A percentile compares a stretch with the other conserved stretches of the same genome.
Evolutionary conservation across 2,329 filamentous ascomycete genomes (phyloP).

Genomic region (Paraphaeosphaeria minitans): DNA sequence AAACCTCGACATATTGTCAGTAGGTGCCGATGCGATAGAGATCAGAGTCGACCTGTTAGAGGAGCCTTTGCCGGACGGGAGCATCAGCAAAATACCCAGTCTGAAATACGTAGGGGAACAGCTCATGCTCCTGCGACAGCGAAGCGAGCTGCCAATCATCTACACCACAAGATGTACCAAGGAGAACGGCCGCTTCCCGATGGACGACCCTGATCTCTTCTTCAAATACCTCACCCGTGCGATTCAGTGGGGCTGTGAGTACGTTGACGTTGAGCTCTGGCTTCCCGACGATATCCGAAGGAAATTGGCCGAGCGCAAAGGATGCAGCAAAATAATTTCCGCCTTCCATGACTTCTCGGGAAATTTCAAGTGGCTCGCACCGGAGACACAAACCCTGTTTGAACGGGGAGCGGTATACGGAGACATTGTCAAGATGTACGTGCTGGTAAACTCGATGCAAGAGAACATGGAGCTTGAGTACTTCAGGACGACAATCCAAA

Average conservation of each 20-base stretch:
- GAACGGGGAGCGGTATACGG: constrained; percentile 73
- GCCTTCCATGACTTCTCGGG: constrained; percentile 90
- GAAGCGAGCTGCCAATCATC: constrained; percentile 87
- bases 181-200: constrained; percentile 84
- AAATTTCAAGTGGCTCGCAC: constrained; percentile 80
- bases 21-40: constrained; percentile 85
- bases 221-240: constrained; percentile 81
- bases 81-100: constrained; percentile 71
- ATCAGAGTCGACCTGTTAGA: constrained; percentile 81
- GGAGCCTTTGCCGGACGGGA: constrained; percentile 69
- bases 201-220: constrained; percentile 76
- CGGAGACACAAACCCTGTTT: constrained; percentile 73
- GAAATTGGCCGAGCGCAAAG: constrained; percentile 70
- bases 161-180: constrained; percentile 82
- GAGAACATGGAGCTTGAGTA: constrained; percentile 92
- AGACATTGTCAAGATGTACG: constrained; percentile 91
- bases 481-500: constrained; percentile 77
- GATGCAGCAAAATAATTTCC: constrained; percentile 86
- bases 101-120: constrained; percentile 85
- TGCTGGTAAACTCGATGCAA: constrained; percentile 78
- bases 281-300: constrained; percentile 76
- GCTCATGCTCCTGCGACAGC: constrained; percentile 80
- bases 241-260: constrained; percentile 88
- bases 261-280: constrained; percentile 88
- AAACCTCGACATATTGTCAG: constrained; percentile 85